Conservation (phyloP, 371 early-diverging fungal species). For the Mucor irregularis region DNA sequence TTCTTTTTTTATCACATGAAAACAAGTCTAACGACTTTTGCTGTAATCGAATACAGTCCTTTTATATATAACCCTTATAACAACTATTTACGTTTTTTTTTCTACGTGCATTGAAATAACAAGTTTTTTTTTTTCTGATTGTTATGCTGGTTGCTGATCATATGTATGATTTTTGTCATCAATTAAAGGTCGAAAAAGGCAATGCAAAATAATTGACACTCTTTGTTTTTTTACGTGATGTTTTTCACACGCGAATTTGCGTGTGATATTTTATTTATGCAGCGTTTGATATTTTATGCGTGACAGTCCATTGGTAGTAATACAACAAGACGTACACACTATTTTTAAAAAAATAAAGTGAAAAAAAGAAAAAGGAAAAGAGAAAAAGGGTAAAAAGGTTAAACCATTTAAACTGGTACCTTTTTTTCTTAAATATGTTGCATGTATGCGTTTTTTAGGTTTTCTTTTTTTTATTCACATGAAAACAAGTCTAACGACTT, state of each 20-base stretch:
- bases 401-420: not conserved
- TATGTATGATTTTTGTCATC: no score
- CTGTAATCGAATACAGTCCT: no score
- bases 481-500: no score
- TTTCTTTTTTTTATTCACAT: not conserved
- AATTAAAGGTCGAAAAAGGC: not conserved
- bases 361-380: not conserved
- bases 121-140: no score
- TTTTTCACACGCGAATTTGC: conserved; percentile 1
- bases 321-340: conserved; percentile 68
- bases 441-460: no score
- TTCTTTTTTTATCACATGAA: not conserved
- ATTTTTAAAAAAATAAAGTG: not conserved
- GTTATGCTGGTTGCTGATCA: no score
- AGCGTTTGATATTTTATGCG: conserved; percentile 36
- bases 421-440: not conserved
- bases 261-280: not conserved
- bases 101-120: no score
- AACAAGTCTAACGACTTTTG: no score
- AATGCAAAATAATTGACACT: not conserved
- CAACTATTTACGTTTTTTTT: no score
- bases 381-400: not conserved
- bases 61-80: no score
- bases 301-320: conserved; percentile 76
- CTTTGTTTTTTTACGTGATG: not conserved